Conservation (phyloP, 331 rosid species). For the Malus hybrid region DNA sequence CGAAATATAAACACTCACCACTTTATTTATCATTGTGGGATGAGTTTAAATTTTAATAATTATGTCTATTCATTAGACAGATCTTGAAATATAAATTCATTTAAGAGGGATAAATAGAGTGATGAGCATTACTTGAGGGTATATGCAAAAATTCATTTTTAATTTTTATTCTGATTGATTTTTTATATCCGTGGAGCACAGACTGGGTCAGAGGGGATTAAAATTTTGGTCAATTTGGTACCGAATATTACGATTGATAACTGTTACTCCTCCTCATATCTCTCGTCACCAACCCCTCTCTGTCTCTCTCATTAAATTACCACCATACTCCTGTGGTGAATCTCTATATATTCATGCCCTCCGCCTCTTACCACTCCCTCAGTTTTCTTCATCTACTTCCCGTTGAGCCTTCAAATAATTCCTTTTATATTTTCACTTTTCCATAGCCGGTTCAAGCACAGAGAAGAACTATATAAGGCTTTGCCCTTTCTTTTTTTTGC, state of each 20-base stretch:
- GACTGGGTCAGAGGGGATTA: conserved; percentile 29
- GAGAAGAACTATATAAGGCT: neutral
- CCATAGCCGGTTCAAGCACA: neutral
- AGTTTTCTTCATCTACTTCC: conserved; percentile 9
- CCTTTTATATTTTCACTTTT: neutral
- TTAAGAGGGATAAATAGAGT: too few relatives aligned
- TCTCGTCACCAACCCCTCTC: conserved; percentile 4
- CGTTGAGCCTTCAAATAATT: neutral
- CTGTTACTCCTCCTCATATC: conserved; percentile 24
- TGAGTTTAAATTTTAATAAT: too few relatives aligned
- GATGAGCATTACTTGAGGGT: too few relatives aligned
- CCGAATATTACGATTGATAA: conserved; percentile 54
- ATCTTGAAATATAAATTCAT: too few relatives aligned
- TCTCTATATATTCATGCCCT: conserved; percentile 31
- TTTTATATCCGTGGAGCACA: conserved; percentile 32
- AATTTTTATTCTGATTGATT: conserved; percentile 15
- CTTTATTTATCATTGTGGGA: too few relatives aligned
- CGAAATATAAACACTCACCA: too few relatives aligned
- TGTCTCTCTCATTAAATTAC: neutral
- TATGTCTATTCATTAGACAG: too few relatives aligned
- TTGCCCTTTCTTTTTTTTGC: neutral
- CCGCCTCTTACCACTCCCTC: conserved; percentile 19
- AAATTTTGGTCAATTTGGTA: conserved; percentile 43
- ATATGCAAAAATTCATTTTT: neutral
- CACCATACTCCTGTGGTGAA: too few relatives aligned